Conservation (phyloP, 306 rosid genomes). For the Mimosa pudica region DNA sequence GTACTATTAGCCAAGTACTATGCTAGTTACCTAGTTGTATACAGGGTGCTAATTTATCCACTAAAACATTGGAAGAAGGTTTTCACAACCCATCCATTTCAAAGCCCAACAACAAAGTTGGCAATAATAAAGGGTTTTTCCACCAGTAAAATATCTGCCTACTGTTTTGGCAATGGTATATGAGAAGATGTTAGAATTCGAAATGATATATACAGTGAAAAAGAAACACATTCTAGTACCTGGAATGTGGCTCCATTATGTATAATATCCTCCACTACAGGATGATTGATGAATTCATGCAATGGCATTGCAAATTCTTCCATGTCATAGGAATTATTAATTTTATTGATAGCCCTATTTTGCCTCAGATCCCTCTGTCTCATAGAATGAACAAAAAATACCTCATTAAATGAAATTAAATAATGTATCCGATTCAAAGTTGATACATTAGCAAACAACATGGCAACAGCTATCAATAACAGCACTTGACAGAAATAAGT, state of each 20-base stretch:
- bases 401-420: background rate
- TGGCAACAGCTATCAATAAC: background rate
- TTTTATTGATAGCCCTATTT: constrained; percentile 37
- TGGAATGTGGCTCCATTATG: constrained; percentile 98
- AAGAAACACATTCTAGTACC: constrained; percentile 52
- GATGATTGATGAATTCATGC: constrained; percentile 70
- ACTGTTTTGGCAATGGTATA: background rate
- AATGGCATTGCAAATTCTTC: constrained; percentile 84
- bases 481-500: background rate
- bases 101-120: constrained; percentile 23
- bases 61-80: background rate
- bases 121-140: constrained; percentile 10
- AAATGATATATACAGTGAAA: constrained; percentile 16
- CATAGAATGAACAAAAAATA: constrained; percentile 9
- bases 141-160: constrained; percentile 14
- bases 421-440: background rate
- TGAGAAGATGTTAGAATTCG: background rate
- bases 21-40: background rate
- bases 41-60: background rate
- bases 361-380: constrained; percentile 70
- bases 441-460: constrained; percentile 31
- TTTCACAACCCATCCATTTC: constrained; percentile 10
- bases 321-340: constrained; percentile 65
- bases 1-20: constrained; percentile 13
- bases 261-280: constrained; percentile 71